phyloP scores from a whole-genome alignment of 2,329 filamentous ascomycete species.

The Aspergillus sp. region DNA sequence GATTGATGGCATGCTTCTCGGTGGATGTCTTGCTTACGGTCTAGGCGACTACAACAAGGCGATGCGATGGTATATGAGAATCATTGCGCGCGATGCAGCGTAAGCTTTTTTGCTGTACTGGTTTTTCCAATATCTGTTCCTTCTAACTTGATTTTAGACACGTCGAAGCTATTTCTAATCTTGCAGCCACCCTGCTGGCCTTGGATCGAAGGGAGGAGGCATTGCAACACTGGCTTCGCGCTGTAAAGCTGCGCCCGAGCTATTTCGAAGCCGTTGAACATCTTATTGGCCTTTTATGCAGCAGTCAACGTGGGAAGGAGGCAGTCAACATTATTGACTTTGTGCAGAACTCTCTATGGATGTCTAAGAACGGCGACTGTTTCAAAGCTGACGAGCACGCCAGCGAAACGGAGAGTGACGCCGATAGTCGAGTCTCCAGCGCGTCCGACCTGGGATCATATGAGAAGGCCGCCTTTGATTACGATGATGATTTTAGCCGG shows the following conservation, averaged over 20 bases:
- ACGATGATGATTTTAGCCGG: constrained; percentile 46
- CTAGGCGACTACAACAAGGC: constrained; percentile 77
- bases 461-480: constrained; percentile 60
- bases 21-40: constrained; percentile 88
- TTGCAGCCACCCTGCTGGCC: constrained; percentile 84
- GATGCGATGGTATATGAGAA: constrained; percentile 53
- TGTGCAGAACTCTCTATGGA: constrained; percentile 71
- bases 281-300: constrained; percentile 82
- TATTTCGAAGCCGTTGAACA: constrained; percentile 96
- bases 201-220: constrained; percentile 81
- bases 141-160: constrained; percentile 56
- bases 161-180: constrained; percentile 90
- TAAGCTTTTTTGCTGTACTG: constrained; percentile 33
- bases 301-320: constrained; percentile 75
- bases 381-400: constrained; percentile 53
- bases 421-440: constrained; percentile 53
- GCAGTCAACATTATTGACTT: constrained; percentile 84
- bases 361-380: constrained; percentile 49
- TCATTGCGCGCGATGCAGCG: constrained; percentile 59
- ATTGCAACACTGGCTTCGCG: constrained; percentile 78
- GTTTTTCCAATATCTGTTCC: constrained; percentile 5
- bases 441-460: constrained; percentile 53
- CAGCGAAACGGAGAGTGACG: constrained; percentile 61
- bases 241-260: constrained; percentile 78
- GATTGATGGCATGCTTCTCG: constrained; percentile 89